Evolutionary conservation across 2,329 filamentous ascomycete species (phyloP), one percentile per base, ranked within the genome.

Genomic region (Tolypocladium amazonense): DNA sequence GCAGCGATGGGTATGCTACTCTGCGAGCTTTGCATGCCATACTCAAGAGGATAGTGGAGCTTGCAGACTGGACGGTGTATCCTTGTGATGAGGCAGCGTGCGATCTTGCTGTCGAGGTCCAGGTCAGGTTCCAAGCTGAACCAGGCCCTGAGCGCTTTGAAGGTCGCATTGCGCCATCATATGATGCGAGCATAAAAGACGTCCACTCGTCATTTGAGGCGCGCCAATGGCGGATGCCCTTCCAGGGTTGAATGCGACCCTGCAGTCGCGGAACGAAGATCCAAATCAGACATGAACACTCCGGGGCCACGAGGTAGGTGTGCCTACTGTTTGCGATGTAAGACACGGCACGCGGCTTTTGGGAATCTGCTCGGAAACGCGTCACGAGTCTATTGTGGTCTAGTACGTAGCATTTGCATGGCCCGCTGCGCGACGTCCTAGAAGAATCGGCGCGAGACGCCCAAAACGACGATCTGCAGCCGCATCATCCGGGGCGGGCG

Each of bases 161-260:
- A 39, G 53, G 39, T 56, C 23, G 14, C 20, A 39, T 56, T 27
- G 20, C 33, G 43, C 27, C 55, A 38, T 60, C 61, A 62, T 60
- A 33, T 59, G 56, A 57, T 58, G 56, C 43, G 25, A 58, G 55
- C 52, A 56, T 25, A 27, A 53, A 4, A 53, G 50, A 6, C 30
- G 47, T 18, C 27, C 18, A 18, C 50, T 53, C 30, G 20, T 35
- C 47, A 11, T 30, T 9, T 57, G 39, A 58, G 56, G 30, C 43
- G 35, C 20, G 15, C 45, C 45, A 58, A 50, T 50, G 52, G 35
- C 33, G 39, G 47, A 35, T 38, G 59, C 25, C 56, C 37, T 15
- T 30, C 30, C 38, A 47, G 18, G 39, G 50, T 37, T 27, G 41
- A 23, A 27, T 56, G 59, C 30, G 50, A 60, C 56, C 47, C 59